Evolutionary conservation across 148 eudicot species (phyloP).

Genomic region (Camellia sinensis): DNA sequence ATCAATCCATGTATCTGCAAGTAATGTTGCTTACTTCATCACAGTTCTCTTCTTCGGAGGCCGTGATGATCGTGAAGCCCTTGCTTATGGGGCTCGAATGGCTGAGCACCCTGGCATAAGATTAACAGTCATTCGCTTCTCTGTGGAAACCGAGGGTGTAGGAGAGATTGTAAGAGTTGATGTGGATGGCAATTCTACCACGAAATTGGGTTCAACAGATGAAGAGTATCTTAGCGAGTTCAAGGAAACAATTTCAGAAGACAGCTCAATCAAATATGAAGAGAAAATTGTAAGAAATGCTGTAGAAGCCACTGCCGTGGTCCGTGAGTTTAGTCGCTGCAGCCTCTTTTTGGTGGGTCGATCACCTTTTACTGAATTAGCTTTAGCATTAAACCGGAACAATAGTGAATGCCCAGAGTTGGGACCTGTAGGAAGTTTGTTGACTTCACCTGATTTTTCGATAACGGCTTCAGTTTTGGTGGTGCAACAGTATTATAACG

Average conservation of each 20-base stretch:
- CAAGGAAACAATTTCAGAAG: constrained; percentile 20
- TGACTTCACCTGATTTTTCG: constrained; percentile 38
- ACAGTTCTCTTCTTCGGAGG: constrained; percentile 63
- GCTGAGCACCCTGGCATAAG: constrained; percentile 76
- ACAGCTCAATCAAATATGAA: constrained; percentile 43
- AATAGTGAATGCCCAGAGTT: constrained; percentile 54
- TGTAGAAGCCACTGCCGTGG: constrained; percentile 21
- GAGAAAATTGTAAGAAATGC: constrained; percentile 40
- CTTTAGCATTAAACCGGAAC: constrained; percentile 24
- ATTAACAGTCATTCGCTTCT: constrained; percentile 37
- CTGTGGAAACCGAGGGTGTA: constrained; percentile 23
- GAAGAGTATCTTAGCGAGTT: constrained; percentile 32
- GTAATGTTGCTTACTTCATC: constrained; percentile 51
- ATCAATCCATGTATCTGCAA: constrained; percentile 54
- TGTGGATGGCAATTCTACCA: not conserved
- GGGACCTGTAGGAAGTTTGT: constrained; percentile 27
- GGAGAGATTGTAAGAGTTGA: constrained; percentile 35
- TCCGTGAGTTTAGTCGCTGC: constrained; percentile 35
- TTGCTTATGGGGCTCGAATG: constrained; percentile 61
- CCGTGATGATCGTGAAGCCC: constrained; percentile 71
- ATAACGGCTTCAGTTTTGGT: constrained; percentile 60
- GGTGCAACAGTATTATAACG: constrained; percentile 42
- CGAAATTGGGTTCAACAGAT: constrained; percentile 22
- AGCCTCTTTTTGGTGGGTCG: constrained; percentile 58
- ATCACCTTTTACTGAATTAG: constrained; percentile 46